These are phyloP conservation scores for Cercophora sp. DNA, from an alignment of 495 filamentous ascomycete species.

Conservation along the genomic window DNA sequence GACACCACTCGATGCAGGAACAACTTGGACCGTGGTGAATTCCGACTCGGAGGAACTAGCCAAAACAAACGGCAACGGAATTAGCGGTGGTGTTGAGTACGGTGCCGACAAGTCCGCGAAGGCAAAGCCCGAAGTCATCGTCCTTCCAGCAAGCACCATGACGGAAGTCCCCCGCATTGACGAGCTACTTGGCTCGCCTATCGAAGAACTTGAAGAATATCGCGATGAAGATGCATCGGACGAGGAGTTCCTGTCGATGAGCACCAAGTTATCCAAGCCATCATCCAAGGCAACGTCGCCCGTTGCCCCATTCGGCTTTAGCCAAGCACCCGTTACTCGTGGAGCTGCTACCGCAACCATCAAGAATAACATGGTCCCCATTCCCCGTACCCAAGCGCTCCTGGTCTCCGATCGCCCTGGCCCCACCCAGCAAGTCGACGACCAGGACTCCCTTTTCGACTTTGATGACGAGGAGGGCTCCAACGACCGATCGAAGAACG, in stretches of 20 bases:
- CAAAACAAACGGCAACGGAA: slow-evolving; percentile 22
- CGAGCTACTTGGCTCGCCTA: slow-evolving; percentile 13
- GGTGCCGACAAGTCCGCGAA: background rate
- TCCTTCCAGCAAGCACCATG: background rate
- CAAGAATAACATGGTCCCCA: background rate
- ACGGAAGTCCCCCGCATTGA: background rate
- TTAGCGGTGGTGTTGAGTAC: background rate
- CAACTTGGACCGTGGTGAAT: slow-evolving; percentile 40
- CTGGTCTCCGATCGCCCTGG: background rate
- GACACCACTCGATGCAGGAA: slow-evolving; percentile 40
- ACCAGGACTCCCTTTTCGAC: slow-evolving; percentile 24
- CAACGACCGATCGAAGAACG: background rate
- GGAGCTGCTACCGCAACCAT: background rate
- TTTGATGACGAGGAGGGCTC: slow-evolving; percentile 23
- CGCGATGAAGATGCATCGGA: slow-evolving; percentile 31
- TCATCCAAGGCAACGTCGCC: slow-evolving; percentile 19
- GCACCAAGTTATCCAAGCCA: slow-evolving; percentile 17
- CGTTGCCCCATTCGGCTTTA: slow-evolving; percentile 13
- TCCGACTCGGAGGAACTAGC: slow-evolving; percentile 32
- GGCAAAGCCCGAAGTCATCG: slow-evolving; percentile 23
- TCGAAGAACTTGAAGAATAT: slow-evolving; percentile 19
- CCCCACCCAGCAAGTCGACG: background rate
- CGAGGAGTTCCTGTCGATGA: slow-evolving; percentile 32
- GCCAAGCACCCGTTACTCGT: background rate
- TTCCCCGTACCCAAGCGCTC: background rate